Conservation (phyloP, 2,329 filamentous ascomycete genomes). For the Phialocephala subalpina region DNA sequence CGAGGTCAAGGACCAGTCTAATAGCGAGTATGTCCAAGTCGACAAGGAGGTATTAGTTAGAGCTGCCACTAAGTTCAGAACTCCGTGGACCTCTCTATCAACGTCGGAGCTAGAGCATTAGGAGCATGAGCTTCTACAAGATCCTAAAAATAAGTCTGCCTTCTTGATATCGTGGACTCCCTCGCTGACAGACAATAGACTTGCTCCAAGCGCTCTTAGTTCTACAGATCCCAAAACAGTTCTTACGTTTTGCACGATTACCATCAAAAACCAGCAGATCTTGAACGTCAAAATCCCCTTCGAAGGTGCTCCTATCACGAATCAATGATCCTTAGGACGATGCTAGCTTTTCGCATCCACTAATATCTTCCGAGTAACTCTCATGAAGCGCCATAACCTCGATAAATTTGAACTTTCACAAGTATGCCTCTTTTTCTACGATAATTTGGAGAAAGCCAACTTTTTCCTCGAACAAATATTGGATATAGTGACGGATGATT, state of each 20-base stretch:
- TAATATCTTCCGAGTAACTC: conserved; percentile 89
- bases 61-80: conserved; percentile 42
- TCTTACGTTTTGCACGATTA: conserved; percentile 68
- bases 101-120: conserved; percentile 61
- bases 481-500: conserved; percentile 72
- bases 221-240: conserved; percentile 71
- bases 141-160: conserved; percentile 69
- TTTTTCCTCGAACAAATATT: conserved; percentile 88
- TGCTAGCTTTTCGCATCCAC: conserved; percentile 94
- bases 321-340: conserved; percentile 81
- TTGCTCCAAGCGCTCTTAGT: conserved; percentile 78
- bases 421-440: conserved; percentile 90
- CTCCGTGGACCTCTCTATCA: conserved; percentile 53
- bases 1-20: conserved; percentile 51
- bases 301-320: conserved; percentile 84
- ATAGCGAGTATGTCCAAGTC: conserved; percentile 59
- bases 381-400: conserved; percentile 85
- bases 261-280: conserved; percentile 76
- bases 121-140: conserved; percentile 68
- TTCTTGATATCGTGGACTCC: not conserved
- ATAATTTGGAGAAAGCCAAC: conserved; percentile 92
- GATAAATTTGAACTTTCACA: conserved; percentile 86
- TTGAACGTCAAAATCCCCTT: conserved; percentile 86
- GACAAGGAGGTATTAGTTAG: conserved; percentile 48
- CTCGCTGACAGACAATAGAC: conserved; percentile 56